A percentile compares a stretch with the other conserved stretches of the same genome.
These are phyloP conservation scores for Ophiostoma piceae DNA, from an alignment of 2,329 filamentous ascomycete species.

Conservation along the genomic window DNA sequence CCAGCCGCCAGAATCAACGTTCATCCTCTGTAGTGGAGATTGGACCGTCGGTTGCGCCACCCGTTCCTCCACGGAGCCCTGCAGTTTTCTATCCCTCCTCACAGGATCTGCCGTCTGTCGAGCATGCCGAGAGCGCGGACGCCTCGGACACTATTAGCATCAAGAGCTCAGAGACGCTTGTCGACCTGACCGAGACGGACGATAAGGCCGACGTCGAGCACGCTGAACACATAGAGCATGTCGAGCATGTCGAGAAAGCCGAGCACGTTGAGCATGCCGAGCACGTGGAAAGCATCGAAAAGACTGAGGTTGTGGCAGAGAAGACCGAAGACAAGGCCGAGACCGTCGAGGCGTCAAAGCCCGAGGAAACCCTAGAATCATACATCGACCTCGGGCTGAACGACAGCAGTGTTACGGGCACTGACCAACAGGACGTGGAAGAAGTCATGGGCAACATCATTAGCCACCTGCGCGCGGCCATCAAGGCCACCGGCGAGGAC, in stretches of 20 bases:
- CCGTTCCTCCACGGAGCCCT: conserved; percentile 27
- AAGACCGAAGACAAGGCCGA: neutral
- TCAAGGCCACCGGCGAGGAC: conserved; percentile 63
- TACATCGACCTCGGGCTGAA: conserved; percentile 44
- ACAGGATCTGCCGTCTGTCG: conserved; percentile 23
- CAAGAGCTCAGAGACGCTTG: conserved; percentile 49
- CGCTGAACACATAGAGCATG: neutral
- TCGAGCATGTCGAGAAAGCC: neutral
- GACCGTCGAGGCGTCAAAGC: neutral
- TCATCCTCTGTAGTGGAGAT: neutral
- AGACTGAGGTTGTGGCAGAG: neutral
- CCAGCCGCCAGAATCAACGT: neutral
- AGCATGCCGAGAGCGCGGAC: conserved; percentile 30
- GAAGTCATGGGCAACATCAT: conserved; percentile 93
- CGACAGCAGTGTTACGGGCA: conserved; percentile 46
- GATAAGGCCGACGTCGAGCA: neutral
- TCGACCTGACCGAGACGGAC: conserved; percentile 35
- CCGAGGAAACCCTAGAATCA: conserved; percentile 37
- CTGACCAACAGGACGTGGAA: conserved; percentile 86
- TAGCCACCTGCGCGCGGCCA: conserved; percentile 83
- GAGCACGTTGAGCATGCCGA: neutral
- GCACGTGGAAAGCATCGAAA: neutral
- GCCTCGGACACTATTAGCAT: conserved; percentile 42
- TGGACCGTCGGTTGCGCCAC: conserved; percentile 32
- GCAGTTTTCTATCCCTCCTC: neutral